A percentile compares a stretch with the other conserved stretches of the same genome.
Conservation (phyloP, 805 yeast genomes). For the Teunomyces tritomae region DNA sequence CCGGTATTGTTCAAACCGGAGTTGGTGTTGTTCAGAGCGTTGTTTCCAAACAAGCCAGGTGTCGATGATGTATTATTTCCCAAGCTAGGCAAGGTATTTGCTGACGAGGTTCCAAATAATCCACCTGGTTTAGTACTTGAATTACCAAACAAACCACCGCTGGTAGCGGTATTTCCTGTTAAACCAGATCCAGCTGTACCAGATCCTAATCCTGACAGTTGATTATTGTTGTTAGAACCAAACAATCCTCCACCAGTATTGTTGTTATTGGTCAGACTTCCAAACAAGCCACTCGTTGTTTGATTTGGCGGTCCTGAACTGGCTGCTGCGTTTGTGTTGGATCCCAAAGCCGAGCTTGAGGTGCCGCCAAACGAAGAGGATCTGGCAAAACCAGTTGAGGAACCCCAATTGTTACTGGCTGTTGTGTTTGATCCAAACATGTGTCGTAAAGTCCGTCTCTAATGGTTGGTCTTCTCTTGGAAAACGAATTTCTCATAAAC, state of each 20-base stretch:
- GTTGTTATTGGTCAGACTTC: slow-evolving; percentile 3
- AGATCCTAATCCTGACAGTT: slow-evolving; percentile 6
- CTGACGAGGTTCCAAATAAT: slow-evolving; percentile 19
- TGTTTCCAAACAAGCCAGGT: slow-evolving; percentile 20
- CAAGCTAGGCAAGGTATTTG: background rate
- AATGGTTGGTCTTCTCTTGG: background rate
- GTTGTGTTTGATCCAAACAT: slow-evolving; percentile 13
- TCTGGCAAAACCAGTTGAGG: slow-evolving; percentile 21
- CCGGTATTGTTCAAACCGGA: background rate
- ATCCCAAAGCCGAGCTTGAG: slow-evolving; percentile 12
- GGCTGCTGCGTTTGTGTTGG: slow-evolving; percentile 1
- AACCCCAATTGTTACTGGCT: slow-evolving; percentile 15
- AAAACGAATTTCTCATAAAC: slow-evolving; percentile 6
- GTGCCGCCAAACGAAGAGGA: slow-evolving; percentile 19
- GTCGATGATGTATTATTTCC: background rate
- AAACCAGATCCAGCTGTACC: slow-evolving; percentile 11
- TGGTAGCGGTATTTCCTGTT: slow-evolving; percentile 5
- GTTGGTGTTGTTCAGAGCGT: background rate
- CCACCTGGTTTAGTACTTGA: slow-evolving; percentile 7
- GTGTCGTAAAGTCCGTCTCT: slow-evolving; percentile 2
- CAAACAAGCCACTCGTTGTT: slow-evolving; percentile 5
- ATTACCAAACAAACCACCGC: slow-evolving; percentile 24
- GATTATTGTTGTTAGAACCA: slow-evolving; percentile 3
- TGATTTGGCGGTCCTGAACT: slow-evolving; percentile 19
- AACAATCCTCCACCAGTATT: slow-evolving; percentile 1